A percentile compares a stretch with the other conserved stretches of the same genome.
phyloP scores from a whole-genome alignment of 148 eudicot genomes.

The Arbutus unedo region DNA sequence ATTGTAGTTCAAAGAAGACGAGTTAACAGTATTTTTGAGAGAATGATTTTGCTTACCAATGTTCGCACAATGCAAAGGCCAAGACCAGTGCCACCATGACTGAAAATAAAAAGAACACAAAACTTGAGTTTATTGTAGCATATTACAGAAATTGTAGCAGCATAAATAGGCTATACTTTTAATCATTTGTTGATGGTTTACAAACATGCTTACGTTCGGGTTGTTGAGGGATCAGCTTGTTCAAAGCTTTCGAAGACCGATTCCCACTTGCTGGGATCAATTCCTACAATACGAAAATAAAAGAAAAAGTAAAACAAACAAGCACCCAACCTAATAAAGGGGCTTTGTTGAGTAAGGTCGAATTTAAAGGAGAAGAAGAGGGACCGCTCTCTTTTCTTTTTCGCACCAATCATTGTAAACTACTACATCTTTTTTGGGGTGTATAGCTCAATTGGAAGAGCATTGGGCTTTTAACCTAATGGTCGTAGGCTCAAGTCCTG shows the following conservation, averaged over 20 bases:
- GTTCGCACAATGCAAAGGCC: constrained; percentile 95
- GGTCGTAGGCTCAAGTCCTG: too few species aligned
- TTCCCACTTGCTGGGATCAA: constrained; percentile 93
- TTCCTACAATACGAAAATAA: constrained; percentile 45
- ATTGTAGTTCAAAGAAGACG: background rate
- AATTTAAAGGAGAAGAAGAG: too few species aligned
- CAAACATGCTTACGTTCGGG: constrained; percentile 62
- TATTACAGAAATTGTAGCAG: background rate
- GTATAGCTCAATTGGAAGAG: too few species aligned
- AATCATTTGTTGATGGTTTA: background rate
- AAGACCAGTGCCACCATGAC: constrained; percentile 99
- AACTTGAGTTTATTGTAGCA: background rate
- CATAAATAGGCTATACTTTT: background rate
- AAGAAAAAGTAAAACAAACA: background rate
- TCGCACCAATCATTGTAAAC: too few species aligned
- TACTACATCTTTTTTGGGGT: too few species aligned
- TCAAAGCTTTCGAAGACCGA: constrained; percentile 98
- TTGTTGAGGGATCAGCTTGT: constrained; percentile 97
- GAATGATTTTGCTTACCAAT: constrained; percentile 59
- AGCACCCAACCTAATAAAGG: too few species aligned
- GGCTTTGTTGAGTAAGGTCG: too few species aligned
- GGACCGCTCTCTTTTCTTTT: too few species aligned
- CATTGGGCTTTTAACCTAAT: too few species aligned
- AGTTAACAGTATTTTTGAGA: background rate
- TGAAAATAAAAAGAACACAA: constrained; percentile 28